A percentile compares a stretch with the other conserved stretches of the same genome.
These are phyloP conservation scores for Solanum sejunctum DNA, from an alignment of 257 asterid genomes.

Conservation along the genomic window DNA sequence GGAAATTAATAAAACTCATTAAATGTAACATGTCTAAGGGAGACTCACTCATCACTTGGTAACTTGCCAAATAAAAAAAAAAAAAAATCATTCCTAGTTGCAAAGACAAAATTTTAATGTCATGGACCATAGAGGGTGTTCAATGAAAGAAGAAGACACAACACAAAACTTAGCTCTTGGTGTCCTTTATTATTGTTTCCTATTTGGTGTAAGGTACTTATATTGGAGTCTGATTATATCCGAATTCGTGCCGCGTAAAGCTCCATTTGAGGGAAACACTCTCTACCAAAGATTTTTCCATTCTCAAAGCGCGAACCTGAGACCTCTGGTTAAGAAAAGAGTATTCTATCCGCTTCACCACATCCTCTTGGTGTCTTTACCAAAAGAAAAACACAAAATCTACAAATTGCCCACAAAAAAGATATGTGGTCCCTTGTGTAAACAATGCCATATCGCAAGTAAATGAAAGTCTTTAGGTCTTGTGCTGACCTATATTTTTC, in stretches of 20 bases:
- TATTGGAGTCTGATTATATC: no score
- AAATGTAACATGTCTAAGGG: neutral
- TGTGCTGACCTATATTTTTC: neutral
- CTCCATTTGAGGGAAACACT: no score
- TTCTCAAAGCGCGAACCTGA: no score
- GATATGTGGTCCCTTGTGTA: conserved; percentile 8
- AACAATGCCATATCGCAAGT: neutral
- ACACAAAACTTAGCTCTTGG: neutral
- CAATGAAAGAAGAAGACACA: neutral
- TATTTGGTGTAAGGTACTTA: no score
- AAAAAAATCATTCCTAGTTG: neutral
- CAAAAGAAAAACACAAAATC: neutral
- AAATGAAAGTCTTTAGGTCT: neutral
- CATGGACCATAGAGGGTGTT: neutral
- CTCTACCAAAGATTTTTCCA: no score
- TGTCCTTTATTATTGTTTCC: neutral
- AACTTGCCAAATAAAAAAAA: neutral
- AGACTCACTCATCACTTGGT: neutral
- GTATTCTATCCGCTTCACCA: no score
- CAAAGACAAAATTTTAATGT: neutral
- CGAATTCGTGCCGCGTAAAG: no score
- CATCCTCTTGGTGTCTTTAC: no score
- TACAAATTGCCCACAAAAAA: neutral
- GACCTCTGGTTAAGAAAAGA: no score
- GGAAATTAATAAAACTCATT: neutral